Evolutionary conservation across 2,329 filamentous ascomycete genomes (phyloP), one percentile per base, ranked within the genome.

Genomic region (Boeremia lycopersici): DNA sequence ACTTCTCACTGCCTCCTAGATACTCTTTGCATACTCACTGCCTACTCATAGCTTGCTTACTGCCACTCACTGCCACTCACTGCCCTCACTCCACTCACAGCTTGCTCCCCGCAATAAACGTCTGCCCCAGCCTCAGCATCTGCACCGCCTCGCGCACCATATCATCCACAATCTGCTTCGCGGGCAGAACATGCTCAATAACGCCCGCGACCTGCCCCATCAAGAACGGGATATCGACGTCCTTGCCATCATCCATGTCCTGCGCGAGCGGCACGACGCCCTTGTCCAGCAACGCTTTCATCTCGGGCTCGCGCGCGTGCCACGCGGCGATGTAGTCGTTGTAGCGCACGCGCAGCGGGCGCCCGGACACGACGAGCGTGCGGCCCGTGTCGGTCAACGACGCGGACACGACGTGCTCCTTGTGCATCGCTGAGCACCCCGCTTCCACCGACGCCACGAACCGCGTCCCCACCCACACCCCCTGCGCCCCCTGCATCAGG

Each of bases 191-290:
- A 62, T 88, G 86, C 30, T 79, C 75, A 53, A 97, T 90, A 1
- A 87, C 83, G 1, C 89, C 93, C 0, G 91, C 90, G 8, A 97
- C 93, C 78, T 96, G 91, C 1, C 93, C 93, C 93, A 97, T 97
- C 69, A 97, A 73, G 75, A 93, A 92, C 11, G 93, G 93, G 51
- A 89, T 80, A 69, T 97, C 93, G 11, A 96, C 79, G 35, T 96
- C 91, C 50, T 87, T 88, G 1, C 89, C 89, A 49, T 91, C 82
- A 44, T 96, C 90, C 68, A 96, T 80, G 71, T 98, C 93, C 70
- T 90, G 82, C 76, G 89, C 85, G 60, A 97, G 80, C 1, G 93
- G 93, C 57, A 96, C 88, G 28, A 96, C 77, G 0, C 93, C 93
- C 62, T 82, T 79, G 31, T 88, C 86, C 30, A 89, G 93, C 72